Percentiles rank a stretch among this genome's conserved stretches.
Conservation (phyloP, 169 alveolate species). For the Plasmodium ovale region DNA sequence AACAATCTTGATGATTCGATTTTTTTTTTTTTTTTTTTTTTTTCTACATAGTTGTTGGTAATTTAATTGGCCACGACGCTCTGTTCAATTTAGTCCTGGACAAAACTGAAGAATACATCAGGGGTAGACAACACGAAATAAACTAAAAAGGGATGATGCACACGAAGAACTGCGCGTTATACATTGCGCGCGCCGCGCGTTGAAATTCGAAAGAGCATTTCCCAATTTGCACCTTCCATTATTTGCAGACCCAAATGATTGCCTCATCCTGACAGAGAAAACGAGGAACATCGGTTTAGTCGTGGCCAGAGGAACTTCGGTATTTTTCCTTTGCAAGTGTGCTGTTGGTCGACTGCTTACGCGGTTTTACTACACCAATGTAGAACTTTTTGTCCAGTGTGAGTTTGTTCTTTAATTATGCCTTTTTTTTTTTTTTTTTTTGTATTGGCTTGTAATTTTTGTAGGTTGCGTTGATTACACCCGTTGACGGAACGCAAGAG, state of each 20-base stretch:
- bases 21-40: conserved; percentile 7
- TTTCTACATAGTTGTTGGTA: conserved; percentile 85
- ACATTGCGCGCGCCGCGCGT: not conserved
- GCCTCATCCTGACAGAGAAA: conserved; percentile 83
- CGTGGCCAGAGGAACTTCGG: conserved; percentile 94
- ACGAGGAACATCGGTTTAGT: conserved; percentile 89
- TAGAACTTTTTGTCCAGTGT: not conserved
- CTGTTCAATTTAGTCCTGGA: conserved; percentile 91
- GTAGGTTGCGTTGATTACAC: conserved; percentile 88
- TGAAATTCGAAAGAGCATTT: too few species aligned
- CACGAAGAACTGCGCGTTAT: too few species aligned
- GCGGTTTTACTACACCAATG: not conserved
- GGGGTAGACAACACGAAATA: conserved; percentile 79
- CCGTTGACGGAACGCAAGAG: conserved; percentile 90
- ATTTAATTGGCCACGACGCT: conserved; percentile 92
- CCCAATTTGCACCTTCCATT: not conserved
- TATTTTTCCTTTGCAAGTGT: too few species aligned
- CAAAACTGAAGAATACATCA: conserved; percentile 90
- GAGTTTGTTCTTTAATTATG: not conserved
- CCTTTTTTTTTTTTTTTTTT: not conserved
- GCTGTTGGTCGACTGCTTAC: too few species aligned
- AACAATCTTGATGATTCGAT: not conserved
- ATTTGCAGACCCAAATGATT: conserved; percentile 87
- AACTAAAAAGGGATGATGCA: not conserved
- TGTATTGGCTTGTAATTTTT: not conserved